Evolutionary conservation across 2,329 filamentous ascomycete genomes (phyloP).

Genomic region (Arthrinium phaeospermum): DNA sequence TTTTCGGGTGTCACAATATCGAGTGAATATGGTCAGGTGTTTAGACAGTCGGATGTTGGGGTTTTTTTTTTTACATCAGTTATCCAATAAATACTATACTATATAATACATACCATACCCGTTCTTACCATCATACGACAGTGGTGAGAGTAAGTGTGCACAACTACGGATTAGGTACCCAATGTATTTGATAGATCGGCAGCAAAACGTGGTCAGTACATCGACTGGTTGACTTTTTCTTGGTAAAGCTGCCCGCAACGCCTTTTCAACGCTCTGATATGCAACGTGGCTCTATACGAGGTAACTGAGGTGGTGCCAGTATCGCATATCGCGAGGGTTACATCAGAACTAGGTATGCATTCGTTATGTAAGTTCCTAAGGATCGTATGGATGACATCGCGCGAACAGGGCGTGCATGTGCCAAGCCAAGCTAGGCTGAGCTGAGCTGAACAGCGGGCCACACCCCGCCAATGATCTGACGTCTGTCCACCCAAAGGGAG

Average conservation of each 20-base stretch:
- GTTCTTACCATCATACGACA: not conserved
- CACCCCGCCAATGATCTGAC: not conserved
- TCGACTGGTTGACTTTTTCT: not conserved
- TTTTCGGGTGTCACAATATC: not conserved
- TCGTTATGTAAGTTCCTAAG: not conserved
- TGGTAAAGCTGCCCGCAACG: not conserved
- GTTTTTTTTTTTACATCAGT: not conserved
- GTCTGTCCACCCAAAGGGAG: not conserved
- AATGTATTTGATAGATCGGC: not conserved
- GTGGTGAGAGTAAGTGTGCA: not conserved
- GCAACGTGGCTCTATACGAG: not conserved
- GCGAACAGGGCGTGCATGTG: not conserved
- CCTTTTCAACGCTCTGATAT: not conserved
- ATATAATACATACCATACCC: not conserved
- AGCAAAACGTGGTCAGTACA: not conserved
- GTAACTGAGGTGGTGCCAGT: not conserved
- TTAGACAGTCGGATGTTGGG: not conserved
- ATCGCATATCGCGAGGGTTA: not conserved
- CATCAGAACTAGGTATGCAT: not conserved
- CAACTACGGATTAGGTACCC: not conserved
- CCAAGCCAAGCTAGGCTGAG: slow-evolving; percentile 24
- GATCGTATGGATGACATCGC: not conserved
- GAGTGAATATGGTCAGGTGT: not conserved
- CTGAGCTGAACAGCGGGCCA: slow-evolving; percentile 8
- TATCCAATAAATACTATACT: not conserved